Conservation (phyloP, 2,329 filamentous ascomycete genomes). For the Aspergillus sclerotialis region DNA sequence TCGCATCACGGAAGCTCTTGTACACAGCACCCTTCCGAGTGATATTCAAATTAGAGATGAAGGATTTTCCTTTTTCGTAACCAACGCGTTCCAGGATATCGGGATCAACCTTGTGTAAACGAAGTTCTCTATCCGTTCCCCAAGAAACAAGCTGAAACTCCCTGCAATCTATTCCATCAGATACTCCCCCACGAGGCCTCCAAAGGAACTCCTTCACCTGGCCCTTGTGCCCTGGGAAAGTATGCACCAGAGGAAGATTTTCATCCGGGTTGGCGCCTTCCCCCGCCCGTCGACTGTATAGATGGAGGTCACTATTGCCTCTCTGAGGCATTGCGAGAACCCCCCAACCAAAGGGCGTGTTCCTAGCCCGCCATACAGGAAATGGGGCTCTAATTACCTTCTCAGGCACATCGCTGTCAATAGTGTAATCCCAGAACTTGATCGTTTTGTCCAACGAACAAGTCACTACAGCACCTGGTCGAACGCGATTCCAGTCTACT, state of each 20-base stretch:
- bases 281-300: slow-evolving; percentile 62
- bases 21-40: slow-evolving; percentile 81
- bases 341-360: slow-evolving; percentile 83
- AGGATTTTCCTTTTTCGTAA: slow-evolving; percentile 61
- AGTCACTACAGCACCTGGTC: slow-evolving; percentile 66
- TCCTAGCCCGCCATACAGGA: slow-evolving; percentile 83
- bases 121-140: slow-evolving; percentile 78
- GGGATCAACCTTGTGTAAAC: slow-evolving; percentile 66
- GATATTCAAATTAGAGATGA: slow-evolving; percentile 59
- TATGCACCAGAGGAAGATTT: slow-evolving; percentile 39
- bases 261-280: slow-evolving; percentile 31
- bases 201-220: slow-evolving; percentile 88
- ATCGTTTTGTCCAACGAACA: slow-evolving; percentile 89
- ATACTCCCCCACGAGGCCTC: slow-evolving; percentile 65
- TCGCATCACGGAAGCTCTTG: slow-evolving; percentile 73
- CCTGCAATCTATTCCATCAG: slow-evolving; percentile 67
- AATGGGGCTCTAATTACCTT: slow-evolving; percentile 75
- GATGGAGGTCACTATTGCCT: slow-evolving; percentile 73
- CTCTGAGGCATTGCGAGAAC: slow-evolving; percentile 88
- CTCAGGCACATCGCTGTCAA: slow-evolving; percentile 59
- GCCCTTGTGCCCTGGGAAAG: slow-evolving; percentile 49
- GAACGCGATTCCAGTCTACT: slow-evolving; percentile 83
- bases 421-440: slow-evolving; percentile 81
- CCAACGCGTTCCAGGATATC: slow-evolving; percentile 62
- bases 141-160: slow-evolving; percentile 92